Conservation (phyloP, 73 alveolate species). For the Effrenium voratum region DNA sequence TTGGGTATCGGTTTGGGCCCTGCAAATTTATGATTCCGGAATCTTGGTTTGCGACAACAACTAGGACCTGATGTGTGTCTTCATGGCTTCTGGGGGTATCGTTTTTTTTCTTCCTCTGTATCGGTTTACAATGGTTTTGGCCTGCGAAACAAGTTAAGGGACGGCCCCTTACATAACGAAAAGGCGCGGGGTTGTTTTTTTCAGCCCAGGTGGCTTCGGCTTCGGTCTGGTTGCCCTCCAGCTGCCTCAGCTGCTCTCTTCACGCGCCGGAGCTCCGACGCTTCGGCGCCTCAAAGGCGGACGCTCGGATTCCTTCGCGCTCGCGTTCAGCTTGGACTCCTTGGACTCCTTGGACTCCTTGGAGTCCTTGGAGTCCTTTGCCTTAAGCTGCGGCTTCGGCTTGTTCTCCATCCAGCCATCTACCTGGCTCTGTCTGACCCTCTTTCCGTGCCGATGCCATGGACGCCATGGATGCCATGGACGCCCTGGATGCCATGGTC, state of each 20-base stretch:
- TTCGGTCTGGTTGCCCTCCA: not conserved
- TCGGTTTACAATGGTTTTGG: no score
- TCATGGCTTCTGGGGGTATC: no score
- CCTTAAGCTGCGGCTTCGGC: constrained; percentile 1
- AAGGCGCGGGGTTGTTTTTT: no score
- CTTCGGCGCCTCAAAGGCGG: constrained; percentile 35
- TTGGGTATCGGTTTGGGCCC: no score
- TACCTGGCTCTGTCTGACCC: not conserved
- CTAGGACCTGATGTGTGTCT: no score
- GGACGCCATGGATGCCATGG: no score
- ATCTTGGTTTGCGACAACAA: no score
- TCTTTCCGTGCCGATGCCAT: not conserved
- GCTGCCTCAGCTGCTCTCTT: not conserved
- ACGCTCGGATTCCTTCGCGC: not conserved
- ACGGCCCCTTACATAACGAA: no score
- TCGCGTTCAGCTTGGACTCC: not conserved
- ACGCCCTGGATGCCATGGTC: not conserved
- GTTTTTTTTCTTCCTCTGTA: no score
- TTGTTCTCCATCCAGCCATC: constrained; percentile 82
- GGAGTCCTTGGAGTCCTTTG: not conserved
- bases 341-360: not conserved
- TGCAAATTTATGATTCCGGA: no score
- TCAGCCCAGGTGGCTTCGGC: no score
- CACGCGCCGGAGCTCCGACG: not conserved
- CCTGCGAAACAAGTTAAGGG: no score